Evolutionary conservation across 2,329 filamentous ascomycete genomes (phyloP).

Genomic region (Fusarium mexicanum): DNA sequence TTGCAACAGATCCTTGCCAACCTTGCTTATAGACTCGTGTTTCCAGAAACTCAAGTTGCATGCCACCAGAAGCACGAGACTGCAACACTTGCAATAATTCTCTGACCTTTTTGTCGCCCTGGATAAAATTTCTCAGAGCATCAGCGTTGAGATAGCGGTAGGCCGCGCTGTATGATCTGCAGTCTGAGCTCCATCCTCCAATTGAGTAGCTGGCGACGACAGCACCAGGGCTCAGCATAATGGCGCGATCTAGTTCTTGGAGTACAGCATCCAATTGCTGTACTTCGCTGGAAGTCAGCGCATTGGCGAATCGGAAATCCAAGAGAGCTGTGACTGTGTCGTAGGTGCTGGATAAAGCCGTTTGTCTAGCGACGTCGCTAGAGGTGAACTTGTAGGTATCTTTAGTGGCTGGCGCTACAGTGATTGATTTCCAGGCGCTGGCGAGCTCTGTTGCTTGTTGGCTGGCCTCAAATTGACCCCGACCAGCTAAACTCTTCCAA

Average conservation of each 20-base stretch:
- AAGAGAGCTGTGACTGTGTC: background rate
- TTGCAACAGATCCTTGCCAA: constrained; percentile 18
- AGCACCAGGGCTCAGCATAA: background rate
- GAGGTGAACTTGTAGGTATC: background rate
- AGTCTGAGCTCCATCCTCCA: background rate
- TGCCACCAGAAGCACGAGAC: background rate
- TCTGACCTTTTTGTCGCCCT: background rate
- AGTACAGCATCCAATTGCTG: background rate
- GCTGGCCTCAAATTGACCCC: background rate
- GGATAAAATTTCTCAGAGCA: background rate
- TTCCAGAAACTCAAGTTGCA: constrained; percentile 6
- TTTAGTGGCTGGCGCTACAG: background rate
- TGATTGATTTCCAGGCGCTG: background rate
- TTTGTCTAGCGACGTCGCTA: background rate
- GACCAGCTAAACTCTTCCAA: background rate
- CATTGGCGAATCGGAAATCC: background rate
- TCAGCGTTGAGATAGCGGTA: background rate
- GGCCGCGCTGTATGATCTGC: background rate
- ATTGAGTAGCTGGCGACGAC: background rate
- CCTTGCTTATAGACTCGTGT: constrained; percentile 2
- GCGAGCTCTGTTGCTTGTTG: background rate
- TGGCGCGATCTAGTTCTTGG: background rate
- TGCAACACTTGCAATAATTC: rapidly evolving
- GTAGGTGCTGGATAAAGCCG: background rate
- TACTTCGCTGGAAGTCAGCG: background rate